Evolutionary conservation across 768 basidiomycete genomes (phyloP), one percentile per base, ranked within the genome.

Genomic region (Asterophora parasitica): DNA sequence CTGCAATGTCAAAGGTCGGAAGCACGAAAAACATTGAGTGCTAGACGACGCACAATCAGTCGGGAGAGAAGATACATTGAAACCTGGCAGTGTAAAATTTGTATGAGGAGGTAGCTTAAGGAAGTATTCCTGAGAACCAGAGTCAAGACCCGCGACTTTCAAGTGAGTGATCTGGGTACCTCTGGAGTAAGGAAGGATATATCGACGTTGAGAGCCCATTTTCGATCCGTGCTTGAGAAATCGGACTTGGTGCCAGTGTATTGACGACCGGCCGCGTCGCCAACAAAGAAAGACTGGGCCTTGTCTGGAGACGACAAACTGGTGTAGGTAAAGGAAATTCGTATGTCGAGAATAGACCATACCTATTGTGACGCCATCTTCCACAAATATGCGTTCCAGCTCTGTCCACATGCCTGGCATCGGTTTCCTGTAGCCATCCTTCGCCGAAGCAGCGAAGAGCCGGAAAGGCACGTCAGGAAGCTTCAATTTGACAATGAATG

Each of bases 371-470:
- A 85, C 65, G 9, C 77, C 75, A 28, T 80, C 76, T 49, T 76
- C 66, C 5, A 62, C 64, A 56, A 83, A 88, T 31, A 88, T 70
- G 2, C 69, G 70, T 55, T 83, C 78, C 38, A 94, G 65, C 52
- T 83, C 82, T 48, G 77, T 70, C 83, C 85, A 95, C 77, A 94
- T 92, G 2, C 91, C 91, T 9, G 79, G 81, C 73, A 89, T 84
- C 3, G 93, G 93, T 64, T 96, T 96, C 12, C 93, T 73, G 57
- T 79, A 90, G 27, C 73, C 73, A 57, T 95, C 92, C 53, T 75
- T 81, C 4, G 74, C 79, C 1, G 76, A 81, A 0, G 92, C 92
- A 7, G 88, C 92, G 47, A 92, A 76, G 30, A 95, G 54, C 36
- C 78, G 80, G 58, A 96, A 85, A 0, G 92, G 90, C 0, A 89